Base-by-base conservation (phyloP, 192 early-diverging fungal genomes). In the Phycomyces nitens region DNA sequence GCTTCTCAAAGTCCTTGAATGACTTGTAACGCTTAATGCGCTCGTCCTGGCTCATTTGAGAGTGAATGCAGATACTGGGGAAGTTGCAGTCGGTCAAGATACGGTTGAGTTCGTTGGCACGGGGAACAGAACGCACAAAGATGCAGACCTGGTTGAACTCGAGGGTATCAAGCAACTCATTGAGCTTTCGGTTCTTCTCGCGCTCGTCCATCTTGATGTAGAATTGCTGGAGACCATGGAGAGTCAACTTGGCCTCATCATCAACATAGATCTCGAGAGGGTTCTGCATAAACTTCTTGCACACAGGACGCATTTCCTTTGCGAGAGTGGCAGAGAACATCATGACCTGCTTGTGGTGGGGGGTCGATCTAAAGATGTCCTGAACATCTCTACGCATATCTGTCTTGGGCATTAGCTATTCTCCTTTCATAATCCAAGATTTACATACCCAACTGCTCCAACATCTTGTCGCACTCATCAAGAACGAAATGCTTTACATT, bases 71-170 rank as follows among this genome's bases (percentile, higher is more conserved):
- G 58, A 92, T 96, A 58, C 88, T 89, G 39, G 96, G 95, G 83
- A 98, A 98, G 81, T 90, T 91, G 74, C 91, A 92, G 65, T 89
- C 89, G 53, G 82, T 81, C 40, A 98, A 77, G 12, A 98, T 79
- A 78, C 91, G 86, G 82, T 93, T 90, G 29, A 98, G 81, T 55
- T 88, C 84, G 56, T 88, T 90, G 20, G 96, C 96, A 56, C 96
- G 88, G 50, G 76, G 73, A 16, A 94, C 91, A 3, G 91, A 92
- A 78, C 90, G 93, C 44, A 98, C 96, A 78, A 98, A 98, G 53
- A 98, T 95, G 64, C 89, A 91, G 44, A 95, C 95, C 80, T 98
- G 96, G 82, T 98, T 98, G 83, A 98, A 98, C 76, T 98, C 94
- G 59, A 98, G 84, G 18, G 84, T 83, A 66, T 98, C 96, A 38